Base-by-base conservation (phyloP, 768 basidiomycete genomes). In the Cystobasidium ongulense region DNA sequence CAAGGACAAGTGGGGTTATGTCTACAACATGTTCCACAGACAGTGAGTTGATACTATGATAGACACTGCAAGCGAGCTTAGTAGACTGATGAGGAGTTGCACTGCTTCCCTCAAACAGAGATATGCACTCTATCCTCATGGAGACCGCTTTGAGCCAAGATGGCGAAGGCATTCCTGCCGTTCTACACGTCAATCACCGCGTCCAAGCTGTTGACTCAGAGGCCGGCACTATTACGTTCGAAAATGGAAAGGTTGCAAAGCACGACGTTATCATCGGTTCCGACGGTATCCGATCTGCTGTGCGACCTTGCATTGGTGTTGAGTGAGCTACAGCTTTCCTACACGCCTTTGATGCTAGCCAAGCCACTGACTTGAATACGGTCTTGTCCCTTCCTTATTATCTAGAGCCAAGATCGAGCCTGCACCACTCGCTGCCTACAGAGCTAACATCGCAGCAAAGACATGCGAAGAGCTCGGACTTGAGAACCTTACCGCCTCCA, bases 91-190 rank as follows among this genome's bases (percentile, higher is more conserved):
- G 25, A 23, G 53, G 31, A 54, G 53, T 54, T n/a, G n/a, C n/a
- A 3, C 1, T 54, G 25, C 25, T 27, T 73, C 43, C 63, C 72
- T 57, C 77, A 78, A n/a, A 50, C 68, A 76, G 57, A 54, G 78
- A 79, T 59, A 78, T 79, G 76, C 78, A 78, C 75, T 35, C 23
- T 18, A 76, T 78, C 73, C 70, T 79, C 5, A 59, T 79, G 36
- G 63, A 75, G 36, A 57, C 74, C 35, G 78, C 78, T 2, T 25
- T 66, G 1, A 38, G 38, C 5, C 39, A 72, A 21, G 75, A 75
- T 39, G 78, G 78, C 1, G 70, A 73, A 27, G 78, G 78, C 21
- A 61, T 74, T n/a, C 75, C 76, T 1, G 75, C 71, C 31, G 63
- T 50, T 36, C 59, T 79, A 1, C 62, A 74, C 25, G 39, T 67